Conservation (phyloP, 208 protist species). For the Trypanosoma boissoni region DNA sequence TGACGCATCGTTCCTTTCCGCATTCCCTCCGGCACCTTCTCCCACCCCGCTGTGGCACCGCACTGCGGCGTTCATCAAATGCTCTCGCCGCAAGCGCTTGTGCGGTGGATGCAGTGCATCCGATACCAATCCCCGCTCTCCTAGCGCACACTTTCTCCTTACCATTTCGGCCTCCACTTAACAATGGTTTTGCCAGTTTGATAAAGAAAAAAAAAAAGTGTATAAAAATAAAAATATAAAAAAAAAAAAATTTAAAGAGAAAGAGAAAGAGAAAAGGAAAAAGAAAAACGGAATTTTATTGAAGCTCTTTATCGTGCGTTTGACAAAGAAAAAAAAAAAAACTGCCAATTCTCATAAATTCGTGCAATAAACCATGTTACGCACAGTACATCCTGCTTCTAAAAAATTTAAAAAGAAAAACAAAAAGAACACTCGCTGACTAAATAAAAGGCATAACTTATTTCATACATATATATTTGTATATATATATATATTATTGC, state of each 20-base stretch:
- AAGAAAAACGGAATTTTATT: background rate
- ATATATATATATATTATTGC: too few species aligned
- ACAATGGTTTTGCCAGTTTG: background rate
- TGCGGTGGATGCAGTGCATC: background rate
- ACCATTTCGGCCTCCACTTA: background rate
- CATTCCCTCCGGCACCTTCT: too few species aligned
- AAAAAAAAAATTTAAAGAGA: background rate
- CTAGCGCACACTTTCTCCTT: background rate
- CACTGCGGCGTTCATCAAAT: too few species aligned
- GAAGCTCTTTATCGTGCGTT: background rate
- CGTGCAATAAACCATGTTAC: too few species aligned
- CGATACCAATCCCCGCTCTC: background rate
- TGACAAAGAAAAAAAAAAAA: background rate
- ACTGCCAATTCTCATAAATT: too few species aligned
- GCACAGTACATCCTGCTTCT: too few species aligned
- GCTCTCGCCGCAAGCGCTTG: slow-evolving; percentile 3
- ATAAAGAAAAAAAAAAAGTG: background rate
- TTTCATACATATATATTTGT: too few species aligned
- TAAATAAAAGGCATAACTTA: too few species aligned
- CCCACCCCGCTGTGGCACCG: too few species aligned
- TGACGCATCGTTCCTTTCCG: too few species aligned
- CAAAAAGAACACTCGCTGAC: too few species aligned
- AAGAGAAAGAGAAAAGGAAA: slow-evolving; percentile 1
- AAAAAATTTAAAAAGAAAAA: too few species aligned
- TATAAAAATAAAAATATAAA: slow-evolving; percentile 3